A percentile compares a stretch with the other conserved stretches of the same genome.
phyloP scores from a whole-genome alignment of 2,329 filamentous ascomycete species.

The Aspergillus thermomutatus region DNA sequence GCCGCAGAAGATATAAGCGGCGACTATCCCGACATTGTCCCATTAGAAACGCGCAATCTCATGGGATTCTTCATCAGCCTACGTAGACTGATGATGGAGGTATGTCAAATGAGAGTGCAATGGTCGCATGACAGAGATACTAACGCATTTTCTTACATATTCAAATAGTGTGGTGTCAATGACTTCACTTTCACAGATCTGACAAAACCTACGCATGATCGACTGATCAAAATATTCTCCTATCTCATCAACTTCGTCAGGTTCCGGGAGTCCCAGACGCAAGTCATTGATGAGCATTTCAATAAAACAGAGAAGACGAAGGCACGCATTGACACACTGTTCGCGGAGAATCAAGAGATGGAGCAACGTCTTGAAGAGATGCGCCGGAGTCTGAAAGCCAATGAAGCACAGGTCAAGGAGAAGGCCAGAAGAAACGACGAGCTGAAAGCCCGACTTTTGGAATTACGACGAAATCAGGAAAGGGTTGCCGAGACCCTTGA shows the following conservation, averaged over 20 bases:
- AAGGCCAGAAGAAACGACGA: conserved; percentile 85
- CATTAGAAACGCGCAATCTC: conserved; percentile 83
- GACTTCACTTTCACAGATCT: conserved; percentile 94
- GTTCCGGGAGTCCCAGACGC: conserved; percentile 89
- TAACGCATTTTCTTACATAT: conserved; percentile 1
- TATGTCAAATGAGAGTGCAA: conserved; percentile 22
- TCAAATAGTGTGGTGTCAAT: conserved; percentile 73
- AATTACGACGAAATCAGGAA: conserved; percentile 78
- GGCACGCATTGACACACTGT: conserved; percentile 79
- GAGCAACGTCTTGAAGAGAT: conserved; percentile 77
- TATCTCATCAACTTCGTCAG: conserved; percentile 99
- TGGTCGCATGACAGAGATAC: neutral
- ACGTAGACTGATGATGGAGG: conserved; percentile 70
- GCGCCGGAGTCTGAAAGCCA: conserved; percentile 71
- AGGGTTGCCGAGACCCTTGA: conserved; percentile 79
- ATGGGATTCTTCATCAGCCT: conserved; percentile 94
- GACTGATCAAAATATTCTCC: conserved; percentile 91
- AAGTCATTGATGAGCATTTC: conserved; percentile 87
- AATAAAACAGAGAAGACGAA: conserved; percentile 87
- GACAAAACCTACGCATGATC: conserved; percentile 83
- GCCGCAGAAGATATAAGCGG: conserved; percentile 84
- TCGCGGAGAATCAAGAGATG: conserved; percentile 82
- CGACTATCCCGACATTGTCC: conserved; percentile 78
- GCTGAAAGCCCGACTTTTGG: conserved; percentile 75
- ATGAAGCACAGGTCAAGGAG: conserved; percentile 77